Evolutionary conservation across 257 asterid species (phyloP).

Genomic region (Hygrophila difformis): DNA sequence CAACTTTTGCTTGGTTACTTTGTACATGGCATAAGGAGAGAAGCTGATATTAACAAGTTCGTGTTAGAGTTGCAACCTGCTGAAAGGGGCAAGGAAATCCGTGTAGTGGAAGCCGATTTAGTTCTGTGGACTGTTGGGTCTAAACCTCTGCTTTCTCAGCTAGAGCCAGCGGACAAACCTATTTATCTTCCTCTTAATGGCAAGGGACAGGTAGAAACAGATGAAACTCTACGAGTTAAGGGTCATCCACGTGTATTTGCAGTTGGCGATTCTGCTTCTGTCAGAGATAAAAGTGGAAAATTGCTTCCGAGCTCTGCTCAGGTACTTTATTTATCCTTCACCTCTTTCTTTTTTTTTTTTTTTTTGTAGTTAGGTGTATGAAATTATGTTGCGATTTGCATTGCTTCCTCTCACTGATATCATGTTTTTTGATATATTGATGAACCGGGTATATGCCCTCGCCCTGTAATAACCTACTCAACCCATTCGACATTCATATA

Average conservation of each 20-base stretch:
- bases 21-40: slow-evolving; percentile 60
- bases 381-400: too few species aligned
- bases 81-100: slow-evolving; percentile 49
- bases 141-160: slow-evolving; percentile 59
- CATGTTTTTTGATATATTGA: too few species aligned
- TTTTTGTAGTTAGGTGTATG: too few species aligned
- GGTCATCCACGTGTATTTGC: slow-evolving; percentile 97
- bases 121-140: slow-evolving; percentile 95
- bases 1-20: slow-evolving; percentile 75
- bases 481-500: neutral
- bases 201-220: slow-evolving; percentile 96
- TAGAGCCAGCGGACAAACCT: slow-evolving; percentile 43
- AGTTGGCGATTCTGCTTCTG: slow-evolving; percentile 86
- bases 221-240: slow-evolving; percentile 89
- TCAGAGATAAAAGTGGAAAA: slow-evolving; percentile 62
- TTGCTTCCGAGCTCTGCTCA: slow-evolving; percentile 95
- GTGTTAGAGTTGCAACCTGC: slow-evolving; percentile 78
- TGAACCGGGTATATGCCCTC: too few species aligned
- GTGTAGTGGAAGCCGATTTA: slow-evolving; percentile 58
- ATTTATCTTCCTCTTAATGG: slow-evolving; percentile 63
- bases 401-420: too few species aligned
- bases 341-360: slow-evolving; percentile 15
- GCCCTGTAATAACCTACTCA: too few species aligned
- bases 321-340: slow-evolving; percentile 43
- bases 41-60: slow-evolving; percentile 23